Conservation (phyloP, 2,329 filamentous ascomycete genomes). For the Paecilomyces formosus region DNA sequence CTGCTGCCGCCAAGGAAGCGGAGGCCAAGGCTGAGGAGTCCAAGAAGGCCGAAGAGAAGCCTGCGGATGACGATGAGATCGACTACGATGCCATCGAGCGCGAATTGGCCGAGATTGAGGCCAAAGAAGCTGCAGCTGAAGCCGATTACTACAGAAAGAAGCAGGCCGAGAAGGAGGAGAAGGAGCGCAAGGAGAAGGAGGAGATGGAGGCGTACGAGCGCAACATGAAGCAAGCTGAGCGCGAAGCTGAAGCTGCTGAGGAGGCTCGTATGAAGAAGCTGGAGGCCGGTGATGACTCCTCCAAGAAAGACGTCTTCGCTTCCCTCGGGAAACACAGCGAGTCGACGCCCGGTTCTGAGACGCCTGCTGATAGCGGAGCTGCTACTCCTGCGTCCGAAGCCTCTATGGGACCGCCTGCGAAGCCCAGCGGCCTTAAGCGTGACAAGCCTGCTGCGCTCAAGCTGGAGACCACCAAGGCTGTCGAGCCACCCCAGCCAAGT, state of each 20-base stretch:
- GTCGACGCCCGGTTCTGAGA: slow-evolving; percentile 21
- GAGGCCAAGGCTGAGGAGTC: slow-evolving; percentile 29
- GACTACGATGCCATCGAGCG: slow-evolving; percentile 41
- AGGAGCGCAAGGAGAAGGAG: slow-evolving; percentile 39
- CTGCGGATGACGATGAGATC: slow-evolving; percentile 33
- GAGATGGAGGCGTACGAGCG: slow-evolving; percentile 37
- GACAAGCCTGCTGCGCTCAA: slow-evolving; percentile 82
- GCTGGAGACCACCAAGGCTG: slow-evolving; percentile 73
- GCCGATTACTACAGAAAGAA: slow-evolving; percentile 60
- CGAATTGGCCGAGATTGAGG: slow-evolving; percentile 40
- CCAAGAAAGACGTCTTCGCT: slow-evolving; percentile 34
- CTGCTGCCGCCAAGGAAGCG: slow-evolving; percentile 32
- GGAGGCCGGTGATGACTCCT: slow-evolving; percentile 24
- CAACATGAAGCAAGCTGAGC: slow-evolving; percentile 43
- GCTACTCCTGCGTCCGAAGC: slow-evolving; percentile 39
- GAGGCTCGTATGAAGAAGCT: slow-evolving; percentile 37
- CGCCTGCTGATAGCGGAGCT: slow-evolving; percentile 37
- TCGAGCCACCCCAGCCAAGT: slow-evolving; percentile 88
- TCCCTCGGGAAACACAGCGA: slow-evolving; percentile 35
- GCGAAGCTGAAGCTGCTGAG: slow-evolving; percentile 41
- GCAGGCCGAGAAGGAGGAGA: slow-evolving; percentile 60
- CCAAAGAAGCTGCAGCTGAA: slow-evolving; percentile 37
- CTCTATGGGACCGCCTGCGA: slow-evolving; percentile 44
- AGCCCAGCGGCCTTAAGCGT: slow-evolving; percentile 53
- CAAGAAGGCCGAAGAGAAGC: slow-evolving; percentile 17